Percentiles rank a stretch among this genome's conserved stretches.
phyloP scores from a whole-genome alignment of 306 rosid genomes.

The Alnus rubra region DNA sequence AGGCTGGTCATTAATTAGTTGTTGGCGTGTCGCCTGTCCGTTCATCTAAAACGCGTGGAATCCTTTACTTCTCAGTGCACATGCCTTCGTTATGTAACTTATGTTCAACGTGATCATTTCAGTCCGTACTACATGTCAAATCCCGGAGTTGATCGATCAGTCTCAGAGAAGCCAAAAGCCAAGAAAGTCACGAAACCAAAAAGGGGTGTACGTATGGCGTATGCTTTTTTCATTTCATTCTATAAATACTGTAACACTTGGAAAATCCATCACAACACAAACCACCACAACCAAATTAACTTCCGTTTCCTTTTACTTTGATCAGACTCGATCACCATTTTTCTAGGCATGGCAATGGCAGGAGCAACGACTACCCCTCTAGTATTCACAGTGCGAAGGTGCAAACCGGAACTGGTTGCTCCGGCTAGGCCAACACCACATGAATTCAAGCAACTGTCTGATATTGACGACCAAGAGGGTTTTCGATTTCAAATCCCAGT shows the following conservation, averaged over 20 bases:
- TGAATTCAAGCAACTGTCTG: conserved; percentile 39
- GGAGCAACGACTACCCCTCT: conserved; percentile 7
- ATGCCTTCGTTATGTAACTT: too few species aligned
- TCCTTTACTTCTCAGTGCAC: too few species aligned
- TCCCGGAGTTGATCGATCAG: too few species aligned
- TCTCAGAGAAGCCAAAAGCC: neutral
- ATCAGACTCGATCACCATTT: neutral
- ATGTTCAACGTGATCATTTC: too few species aligned
- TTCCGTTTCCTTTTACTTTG: too few species aligned
- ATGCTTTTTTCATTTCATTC: neutral
- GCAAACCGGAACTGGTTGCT: conserved; percentile 28
- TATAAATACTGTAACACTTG: neutral
- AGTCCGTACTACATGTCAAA: too few species aligned
- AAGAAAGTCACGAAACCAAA: too few species aligned
- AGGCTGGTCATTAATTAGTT: too few species aligned
- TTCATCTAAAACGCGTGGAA: too few species aligned
- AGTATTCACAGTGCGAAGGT: conserved; percentile 26
- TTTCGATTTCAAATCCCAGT: conserved; percentile 42
- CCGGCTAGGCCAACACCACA: conserved; percentile 36
- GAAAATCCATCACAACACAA: neutral
- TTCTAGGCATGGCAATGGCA: neutral
- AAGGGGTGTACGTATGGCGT: too few species aligned
- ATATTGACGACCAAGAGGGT: conserved; percentile 46
- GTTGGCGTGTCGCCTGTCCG: too few species aligned
- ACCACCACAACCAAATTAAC: neutral